A percentile compares a stretch with the other conserved stretches of the same genome.
Conservation (phyloP, 2,329 filamentous ascomycete genomes). For the Colletotrichum aenigma region DNA sequence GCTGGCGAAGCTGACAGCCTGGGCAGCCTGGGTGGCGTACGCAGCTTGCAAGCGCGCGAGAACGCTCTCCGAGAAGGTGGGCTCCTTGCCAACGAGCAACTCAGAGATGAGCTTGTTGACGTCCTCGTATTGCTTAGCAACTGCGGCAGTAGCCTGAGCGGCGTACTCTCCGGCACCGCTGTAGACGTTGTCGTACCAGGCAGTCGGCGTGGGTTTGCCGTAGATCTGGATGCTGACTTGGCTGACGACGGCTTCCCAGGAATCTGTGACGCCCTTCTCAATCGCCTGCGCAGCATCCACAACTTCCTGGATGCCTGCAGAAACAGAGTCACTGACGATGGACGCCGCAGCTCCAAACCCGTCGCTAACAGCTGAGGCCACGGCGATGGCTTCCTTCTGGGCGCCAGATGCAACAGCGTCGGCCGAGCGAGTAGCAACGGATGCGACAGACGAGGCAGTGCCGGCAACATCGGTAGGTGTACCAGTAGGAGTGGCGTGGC, state of each 20-base stretch:
- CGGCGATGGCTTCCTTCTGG: slow-evolving; percentile 56
- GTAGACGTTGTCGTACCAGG: slow-evolving; percentile 55
- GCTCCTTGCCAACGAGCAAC: slow-evolving; percentile 77
- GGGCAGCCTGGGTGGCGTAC: slow-evolving; percentile 71
- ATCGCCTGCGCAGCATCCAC: slow-evolving; percentile 49
- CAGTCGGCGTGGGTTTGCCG: slow-evolving; percentile 65
- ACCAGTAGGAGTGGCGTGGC: slow-evolving; percentile 61
- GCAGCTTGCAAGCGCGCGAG: slow-evolving; percentile 73
- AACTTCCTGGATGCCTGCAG: slow-evolving; percentile 27
- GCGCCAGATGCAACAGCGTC: slow-evolving; percentile 50
- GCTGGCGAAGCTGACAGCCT: slow-evolving; percentile 48
- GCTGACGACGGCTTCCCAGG: slow-evolving; percentile 52
- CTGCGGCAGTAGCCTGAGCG: slow-evolving; percentile 59
- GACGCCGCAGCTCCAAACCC: slow-evolving; percentile 39
- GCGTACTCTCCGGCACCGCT: slow-evolving; percentile 60
- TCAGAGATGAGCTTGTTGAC: slow-evolving; percentile 78
- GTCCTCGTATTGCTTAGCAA: slow-evolving; percentile 66
- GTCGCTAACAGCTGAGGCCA: slow-evolving; percentile 48
- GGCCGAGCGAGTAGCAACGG: slow-evolving; percentile 51
- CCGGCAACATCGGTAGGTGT: slow-evolving; percentile 60
- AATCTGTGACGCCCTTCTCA: slow-evolving; percentile 42
- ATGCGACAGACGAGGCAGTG: slow-evolving; percentile 48
- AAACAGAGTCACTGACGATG: slow-evolving; percentile 41
- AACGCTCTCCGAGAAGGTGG: slow-evolving; percentile 81
- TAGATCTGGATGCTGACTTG: slow-evolving; percentile 74